Percentiles rank a stretch among this genome's conserved stretches.
phyloP scores from a whole-genome alignment of 2,329 filamentous ascomycete species.

The Ceratocystis ficicola region DNA sequence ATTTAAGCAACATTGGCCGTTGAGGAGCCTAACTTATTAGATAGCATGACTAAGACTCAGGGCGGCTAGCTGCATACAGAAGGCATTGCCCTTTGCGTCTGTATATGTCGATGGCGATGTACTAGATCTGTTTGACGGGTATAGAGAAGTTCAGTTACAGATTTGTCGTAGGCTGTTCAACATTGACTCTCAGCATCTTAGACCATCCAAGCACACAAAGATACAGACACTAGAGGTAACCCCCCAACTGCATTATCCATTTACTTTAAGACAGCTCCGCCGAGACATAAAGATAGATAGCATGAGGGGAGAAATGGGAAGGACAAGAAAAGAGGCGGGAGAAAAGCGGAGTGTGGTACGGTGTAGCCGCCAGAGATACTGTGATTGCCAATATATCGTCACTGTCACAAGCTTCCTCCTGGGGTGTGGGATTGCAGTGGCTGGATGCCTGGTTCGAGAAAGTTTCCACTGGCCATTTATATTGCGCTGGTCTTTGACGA shows the following conservation, averaged over 20 bases:
- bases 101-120: not conserved
- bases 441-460: not conserved
- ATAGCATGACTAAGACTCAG: not conserved
- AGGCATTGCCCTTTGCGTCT: not conserved
- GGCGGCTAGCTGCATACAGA: constrained; percentile 2
- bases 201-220: constrained; percentile 1
- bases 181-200: constrained; percentile 9
- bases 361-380: constrained; percentile 9
- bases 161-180: not conserved
- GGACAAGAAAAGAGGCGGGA: constrained; percentile 6
- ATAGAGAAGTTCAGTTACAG: constrained; percentile 3
- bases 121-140: constrained; percentile 1
- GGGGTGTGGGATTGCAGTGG: not conserved
- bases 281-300: not conserved
- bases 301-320: not conserved
- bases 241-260: constrained; percentile 9
- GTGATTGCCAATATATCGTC: constrained; percentile 12
- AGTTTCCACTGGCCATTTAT: not conserved
- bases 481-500: not conserved
- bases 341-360: not conserved
- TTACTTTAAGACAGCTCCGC: not conserved
- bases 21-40: not conserved
- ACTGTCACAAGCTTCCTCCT: not conserved
- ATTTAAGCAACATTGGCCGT: not conserved
- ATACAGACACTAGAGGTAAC: not conserved